Evolutionary conservation across 1,139 yeast genomes (phyloP).

Genomic region (Trichomonascaceae sp.): DNA sequence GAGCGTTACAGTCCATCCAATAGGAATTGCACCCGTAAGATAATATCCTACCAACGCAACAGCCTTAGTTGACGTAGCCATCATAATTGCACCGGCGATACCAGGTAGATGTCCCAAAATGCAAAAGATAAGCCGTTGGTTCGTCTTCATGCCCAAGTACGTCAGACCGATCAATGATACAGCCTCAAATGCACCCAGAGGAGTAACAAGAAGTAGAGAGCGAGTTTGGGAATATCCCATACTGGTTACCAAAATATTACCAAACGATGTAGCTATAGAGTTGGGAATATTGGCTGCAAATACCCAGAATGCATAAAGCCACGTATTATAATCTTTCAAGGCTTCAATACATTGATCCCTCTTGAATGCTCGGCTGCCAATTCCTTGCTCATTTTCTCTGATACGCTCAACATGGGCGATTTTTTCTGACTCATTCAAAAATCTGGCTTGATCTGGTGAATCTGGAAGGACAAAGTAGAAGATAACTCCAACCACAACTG

Average conservation of each 20-base stretch:
- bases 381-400: constrained; percentile 42
- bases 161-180: constrained; percentile 18
- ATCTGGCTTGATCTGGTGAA: constrained; percentile 51
- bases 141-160: constrained; percentile 19
- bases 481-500: constrained; percentile 41
- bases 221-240: constrained; percentile 24
- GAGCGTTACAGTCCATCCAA: constrained; percentile 43
- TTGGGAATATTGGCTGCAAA: constrained; percentile 41
- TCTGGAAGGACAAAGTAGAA: constrained; percentile 46
- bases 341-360: constrained; percentile 44
- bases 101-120: constrained; percentile 30
- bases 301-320: constrained; percentile 40
- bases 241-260: constrained; percentile 23
- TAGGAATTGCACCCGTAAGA: constrained; percentile 25
- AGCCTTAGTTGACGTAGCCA: constrained; percentile 16
- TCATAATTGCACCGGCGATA: constrained; percentile 23
- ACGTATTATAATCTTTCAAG: constrained; percentile 39
- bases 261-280: constrained; percentile 39
- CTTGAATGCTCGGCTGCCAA: constrained; percentile 48
- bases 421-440: constrained; percentile 46
- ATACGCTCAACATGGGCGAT: constrained; percentile 48
- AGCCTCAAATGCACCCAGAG: constrained; percentile 25
- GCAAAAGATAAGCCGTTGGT: constrained; percentile 37
- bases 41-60: constrained; percentile 25
- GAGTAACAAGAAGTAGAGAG: constrained; percentile 24